Evolutionary conservation across 345 rosid species (phyloP).

Genomic region (Conringia planisiliqua): DNA sequence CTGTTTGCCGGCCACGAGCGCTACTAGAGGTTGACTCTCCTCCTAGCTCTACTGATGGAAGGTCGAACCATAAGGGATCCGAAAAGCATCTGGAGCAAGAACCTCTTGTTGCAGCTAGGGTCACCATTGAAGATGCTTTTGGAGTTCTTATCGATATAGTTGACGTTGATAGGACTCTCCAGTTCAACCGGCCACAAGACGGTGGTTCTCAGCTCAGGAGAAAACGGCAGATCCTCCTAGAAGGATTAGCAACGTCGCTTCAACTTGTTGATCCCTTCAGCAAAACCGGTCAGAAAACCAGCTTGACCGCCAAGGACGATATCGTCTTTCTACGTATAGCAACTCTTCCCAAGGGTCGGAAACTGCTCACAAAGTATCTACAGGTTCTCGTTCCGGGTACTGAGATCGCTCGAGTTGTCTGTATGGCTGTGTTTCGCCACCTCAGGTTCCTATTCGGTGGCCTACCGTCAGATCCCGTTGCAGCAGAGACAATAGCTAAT

Average conservation of each 20-base stretch:
- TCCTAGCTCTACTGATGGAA: conserved; percentile 49
- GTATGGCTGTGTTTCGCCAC: conserved; percentile 94
- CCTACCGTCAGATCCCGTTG: conserved; percentile 55
- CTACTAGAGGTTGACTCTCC: conserved; percentile 71
- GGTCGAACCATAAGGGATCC: conserved; percentile 47
- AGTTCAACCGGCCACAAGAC: conserved; percentile 69
- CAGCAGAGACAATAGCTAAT: conserved; percentile 57
- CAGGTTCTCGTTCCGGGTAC: conserved; percentile 82
- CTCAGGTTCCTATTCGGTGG: conserved; percentile 86
- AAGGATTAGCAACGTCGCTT: conserved; percentile 83
- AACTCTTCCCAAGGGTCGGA: conserved; percentile 82
- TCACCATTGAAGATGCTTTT: conserved; percentile 79
- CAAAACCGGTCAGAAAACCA: conserved; percentile 48
- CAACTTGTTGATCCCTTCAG: conserved; percentile 92
- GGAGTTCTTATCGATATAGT: conserved; percentile 76
- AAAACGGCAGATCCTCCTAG: conserved; percentile 67
- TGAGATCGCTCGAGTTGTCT: conserved; percentile 75
- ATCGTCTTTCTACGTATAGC: conserved; percentile 70
- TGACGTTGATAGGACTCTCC: conserved; percentile 79
- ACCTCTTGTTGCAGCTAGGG: conserved; percentile 95
- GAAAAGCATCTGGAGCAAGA: conserved; percentile 87
- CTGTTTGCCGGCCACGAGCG: conserved; percentile 64
- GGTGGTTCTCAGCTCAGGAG: conserved; percentile 76
- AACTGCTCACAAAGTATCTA: conserved; percentile 60
- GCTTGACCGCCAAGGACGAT: conserved; percentile 66